Evolutionary conservation across 768 basidiomycete genomes (phyloP), one percentile per base, ranked within the genome.

Genomic region (Mycena albidolilacea): DNA sequence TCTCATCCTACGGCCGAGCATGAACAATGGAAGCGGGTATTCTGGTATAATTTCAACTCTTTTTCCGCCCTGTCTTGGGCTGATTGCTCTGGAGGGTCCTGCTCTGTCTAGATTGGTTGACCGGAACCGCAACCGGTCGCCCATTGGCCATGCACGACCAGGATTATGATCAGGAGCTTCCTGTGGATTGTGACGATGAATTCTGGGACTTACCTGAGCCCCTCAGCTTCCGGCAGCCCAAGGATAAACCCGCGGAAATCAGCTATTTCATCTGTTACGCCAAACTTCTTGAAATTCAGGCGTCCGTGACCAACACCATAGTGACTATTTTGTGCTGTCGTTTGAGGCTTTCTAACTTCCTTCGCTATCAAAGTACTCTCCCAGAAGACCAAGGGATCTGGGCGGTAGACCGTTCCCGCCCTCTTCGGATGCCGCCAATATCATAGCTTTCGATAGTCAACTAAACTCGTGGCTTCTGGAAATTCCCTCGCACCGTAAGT

Each of bases 1-100:
- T 78, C 74, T 64, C 79, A 82, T 19, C 85, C 85, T 5, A 86
- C 83, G 6, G 81, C 84, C 6, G 92, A 95, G 74, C 86, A 91
- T 68, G 94, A 96, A 79, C 85, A 92, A 21, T 94, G 93, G 90
- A 93, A 93, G 78, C 87, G 91, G n/a, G 89, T 87, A 7, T 92
- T 91, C 75, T 92, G 90, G 89, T 88, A 35, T 23, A 43, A n/a
- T 50, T 60, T 15, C n/a, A 3, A 62, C 38, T 30, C 37, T 6
- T 41, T 14, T 9, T 60, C 0, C 41, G 1, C 11, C 10, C 2
- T 44, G 10, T 38, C 7, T 30, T 68, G 19, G 37, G 17, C 50
- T 64, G 39, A 46, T 50, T n/a, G 38, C 10, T n/a, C 17, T 48
- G 7, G 64, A 91, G 90, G 90, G 84, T 87, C 1, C 81, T 90